Percentiles rank a stretch among this genome's conserved stretches.
These are phyloP conservation scores for Tetrapyrgos nigripes DNA, from an alignment of 1,284 basidiomycete genomes.

Conservation along the genomic window DNA sequence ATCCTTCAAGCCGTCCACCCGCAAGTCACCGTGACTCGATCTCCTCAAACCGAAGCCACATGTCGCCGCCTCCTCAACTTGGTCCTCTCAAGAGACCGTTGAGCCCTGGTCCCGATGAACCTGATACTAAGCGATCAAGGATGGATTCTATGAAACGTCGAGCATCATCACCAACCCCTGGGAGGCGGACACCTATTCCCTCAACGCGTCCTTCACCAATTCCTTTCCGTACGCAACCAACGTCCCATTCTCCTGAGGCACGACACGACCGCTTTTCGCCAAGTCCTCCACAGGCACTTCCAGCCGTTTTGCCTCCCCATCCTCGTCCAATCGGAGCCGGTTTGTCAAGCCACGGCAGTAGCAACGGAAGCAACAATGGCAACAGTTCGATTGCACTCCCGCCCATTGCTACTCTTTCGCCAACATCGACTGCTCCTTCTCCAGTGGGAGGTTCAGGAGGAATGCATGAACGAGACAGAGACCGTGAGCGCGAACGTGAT, in stretches of 20 bases:
- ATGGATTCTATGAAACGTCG: slow-evolving; percentile 62
- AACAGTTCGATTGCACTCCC: slow-evolving; percentile 11
- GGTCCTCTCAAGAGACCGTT: slow-evolving; percentile 65
- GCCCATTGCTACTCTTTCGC: slow-evolving; percentile 17
- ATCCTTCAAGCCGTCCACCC: slow-evolving; percentile 54
- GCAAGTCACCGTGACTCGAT: slow-evolving; percentile 60
- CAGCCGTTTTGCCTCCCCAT: slow-evolving; percentile 68
- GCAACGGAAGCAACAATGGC: not conserved
- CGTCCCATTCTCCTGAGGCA: slow-evolving; percentile 67
- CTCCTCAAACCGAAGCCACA: slow-evolving; percentile 57
- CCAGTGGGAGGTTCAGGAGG: slow-evolving; percentile 40
- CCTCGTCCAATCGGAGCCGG: slow-evolving; percentile 71
- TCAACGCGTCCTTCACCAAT: slow-evolving; percentile 74
- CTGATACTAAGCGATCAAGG: slow-evolving; percentile 66
- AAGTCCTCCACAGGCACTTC: slow-evolving; percentile 53
- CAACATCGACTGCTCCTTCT: slow-evolving; percentile 55
- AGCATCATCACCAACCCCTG: slow-evolving; percentile 55
- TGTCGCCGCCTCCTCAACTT: slow-evolving; percentile 51
- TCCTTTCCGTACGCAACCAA: slow-evolving; percentile 73
- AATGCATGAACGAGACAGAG: slow-evolving; percentile 43
- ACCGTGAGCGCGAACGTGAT: slow-evolving; percentile 13
- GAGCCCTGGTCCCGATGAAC: slow-evolving; percentile 67
- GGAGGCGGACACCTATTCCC: slow-evolving; percentile 54
- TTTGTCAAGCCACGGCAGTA: not conserved
- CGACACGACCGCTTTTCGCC: slow-evolving; percentile 58